Evolutionary conservation across 768 basidiomycete species (phyloP).

Genomic region (Tulasnella sp.): DNA sequence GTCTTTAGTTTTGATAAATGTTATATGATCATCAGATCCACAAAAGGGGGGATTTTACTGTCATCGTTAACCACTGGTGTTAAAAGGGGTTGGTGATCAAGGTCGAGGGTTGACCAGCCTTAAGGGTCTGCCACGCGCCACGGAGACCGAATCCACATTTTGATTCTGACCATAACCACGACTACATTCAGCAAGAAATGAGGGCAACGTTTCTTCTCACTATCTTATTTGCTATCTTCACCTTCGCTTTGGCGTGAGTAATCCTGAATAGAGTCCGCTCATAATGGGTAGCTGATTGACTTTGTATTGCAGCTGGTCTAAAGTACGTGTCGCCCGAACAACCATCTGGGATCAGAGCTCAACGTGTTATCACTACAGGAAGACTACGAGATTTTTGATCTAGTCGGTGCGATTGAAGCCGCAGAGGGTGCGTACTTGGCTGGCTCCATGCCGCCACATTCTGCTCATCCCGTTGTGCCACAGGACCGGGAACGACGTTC

Average conservation of each 20-base stretch:
- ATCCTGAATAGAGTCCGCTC: not conserved
- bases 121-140: too few species aligned
- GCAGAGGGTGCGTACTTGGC: constrained; percentile 52
- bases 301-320: constrained; percentile 12
- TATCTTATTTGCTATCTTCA: not conserved
- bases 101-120: too few species aligned
- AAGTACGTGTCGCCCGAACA: constrained; percentile 1
- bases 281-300: not conserved
- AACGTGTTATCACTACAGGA: constrained; percentile 40
- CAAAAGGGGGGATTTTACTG: too few species aligned
- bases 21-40: too few species aligned
- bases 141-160: too few species aligned
- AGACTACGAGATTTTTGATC: constrained; percentile 94
- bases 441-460: not conserved
- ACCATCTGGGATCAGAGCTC: too few species aligned
- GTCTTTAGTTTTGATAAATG: too few species aligned
- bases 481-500: constrained; percentile 84
- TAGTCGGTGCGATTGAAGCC: constrained; percentile 67
- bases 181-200: not conserved
- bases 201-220: not conserved
- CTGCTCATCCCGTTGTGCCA: not conserved
- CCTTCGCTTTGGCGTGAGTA: constrained; percentile 11
- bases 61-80: too few species aligned
- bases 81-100: too few species aligned
- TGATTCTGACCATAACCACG: too few species aligned